Percentiles rank a stretch among this genome's conserved stretches.
These are phyloP conservation scores for Gymnopilus junonius DNA, from an alignment of 768 basidiomycete genomes.

Conservation along the genomic window DNA sequence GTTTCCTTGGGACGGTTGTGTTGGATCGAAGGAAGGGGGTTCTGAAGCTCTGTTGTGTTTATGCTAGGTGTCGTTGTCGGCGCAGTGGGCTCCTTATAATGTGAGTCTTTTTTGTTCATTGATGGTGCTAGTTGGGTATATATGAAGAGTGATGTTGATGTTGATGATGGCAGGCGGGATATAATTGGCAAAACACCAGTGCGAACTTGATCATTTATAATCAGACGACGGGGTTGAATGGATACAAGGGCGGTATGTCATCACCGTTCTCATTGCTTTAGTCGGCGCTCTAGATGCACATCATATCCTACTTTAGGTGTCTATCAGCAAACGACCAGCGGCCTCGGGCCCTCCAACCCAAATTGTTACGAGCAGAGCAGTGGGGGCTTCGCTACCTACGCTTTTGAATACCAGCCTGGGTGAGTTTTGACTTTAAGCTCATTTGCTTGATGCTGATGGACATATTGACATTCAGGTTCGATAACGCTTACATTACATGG, in stretches of 20 bases:
- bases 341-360: constrained; percentile 62
- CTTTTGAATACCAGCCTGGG: constrained; percentile 58
- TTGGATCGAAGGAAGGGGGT: too few relatives aligned
- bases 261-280: constrained; percentile 5
- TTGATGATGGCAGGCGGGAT: constrained; percentile 48
- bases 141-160: background rate
- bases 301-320: constrained; percentile 37
- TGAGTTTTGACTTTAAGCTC: constrained; percentile 25
- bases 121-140: too few relatives aligned
- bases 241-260: constrained; percentile 63
- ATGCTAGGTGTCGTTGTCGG: constrained; percentile 56
- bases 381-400: constrained; percentile 40
- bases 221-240: constrained; percentile 50
- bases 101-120: constrained; percentile 29
- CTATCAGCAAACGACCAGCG: constrained; percentile 77
- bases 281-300: constrained; percentile 27
- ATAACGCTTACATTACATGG: constrained; percentile 71
- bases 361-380: constrained; percentile 58
- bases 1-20: too few relatives aligned
- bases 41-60: too few relatives aligned
- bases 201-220: constrained; percentile 56
- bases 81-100: constrained; percentile 67
- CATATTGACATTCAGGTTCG: constrained; percentile 23
- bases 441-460: too few relatives aligned
- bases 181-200: constrained; percentile 57